Percentiles rank a stretch among this genome's conserved stretches.
These are phyloP conservation scores for Aspergillus olivimuriae DNA, from an alignment of 495 filamentous ascomycete genomes.

Conservation along the genomic window DNA sequence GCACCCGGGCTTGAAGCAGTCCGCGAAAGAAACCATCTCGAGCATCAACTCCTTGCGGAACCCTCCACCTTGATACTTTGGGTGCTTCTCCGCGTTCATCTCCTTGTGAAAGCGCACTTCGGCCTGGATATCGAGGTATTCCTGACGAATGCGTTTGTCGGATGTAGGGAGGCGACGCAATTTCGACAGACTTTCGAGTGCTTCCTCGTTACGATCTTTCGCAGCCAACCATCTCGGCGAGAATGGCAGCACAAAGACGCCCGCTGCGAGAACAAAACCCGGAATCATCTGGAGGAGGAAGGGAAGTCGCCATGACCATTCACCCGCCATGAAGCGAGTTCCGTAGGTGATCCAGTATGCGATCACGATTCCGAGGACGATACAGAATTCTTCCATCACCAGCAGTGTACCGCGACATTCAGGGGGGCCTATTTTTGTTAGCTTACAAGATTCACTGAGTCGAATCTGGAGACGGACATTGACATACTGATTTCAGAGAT, in stretches of 20 bases:
- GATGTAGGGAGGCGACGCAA: constrained; percentile 37
- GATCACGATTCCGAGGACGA: constrained; percentile 50
- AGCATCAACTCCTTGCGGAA: constrained; percentile 25
- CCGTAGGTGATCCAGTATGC: constrained; percentile 55
- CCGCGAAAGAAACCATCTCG: constrained; percentile 41
- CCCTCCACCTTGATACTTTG: constrained; percentile 30
- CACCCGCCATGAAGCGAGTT: constrained; percentile 43
- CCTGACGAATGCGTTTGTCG: constrained; percentile 40
- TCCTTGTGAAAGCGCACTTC: constrained; percentile 45
- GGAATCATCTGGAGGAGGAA: constrained; percentile 47
- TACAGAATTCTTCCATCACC: constrained; percentile 49
- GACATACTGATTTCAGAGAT: constrained; percentile 47
- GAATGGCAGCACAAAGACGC: constrained; percentile 44
- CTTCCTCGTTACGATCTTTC: constrained; percentile 43
- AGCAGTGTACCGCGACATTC: constrained; percentile 48
- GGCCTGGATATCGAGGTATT: constrained; percentile 46
- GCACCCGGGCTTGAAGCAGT: constrained; percentile 44
- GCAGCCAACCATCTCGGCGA: constrained; percentile 49
- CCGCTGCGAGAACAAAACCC: constrained; percentile 36
- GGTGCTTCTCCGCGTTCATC: constrained; percentile 39
- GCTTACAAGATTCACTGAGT: constrained; percentile 4
- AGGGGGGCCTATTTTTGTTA: constrained; percentile 32
- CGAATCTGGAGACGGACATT: too few species aligned
- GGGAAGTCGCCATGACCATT: constrained; percentile 46
- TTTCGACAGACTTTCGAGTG: constrained; percentile 36